Conservation (phyloP, 1,284 basidiomycete genomes). For the Cryptococcus maquisensis region DNA sequence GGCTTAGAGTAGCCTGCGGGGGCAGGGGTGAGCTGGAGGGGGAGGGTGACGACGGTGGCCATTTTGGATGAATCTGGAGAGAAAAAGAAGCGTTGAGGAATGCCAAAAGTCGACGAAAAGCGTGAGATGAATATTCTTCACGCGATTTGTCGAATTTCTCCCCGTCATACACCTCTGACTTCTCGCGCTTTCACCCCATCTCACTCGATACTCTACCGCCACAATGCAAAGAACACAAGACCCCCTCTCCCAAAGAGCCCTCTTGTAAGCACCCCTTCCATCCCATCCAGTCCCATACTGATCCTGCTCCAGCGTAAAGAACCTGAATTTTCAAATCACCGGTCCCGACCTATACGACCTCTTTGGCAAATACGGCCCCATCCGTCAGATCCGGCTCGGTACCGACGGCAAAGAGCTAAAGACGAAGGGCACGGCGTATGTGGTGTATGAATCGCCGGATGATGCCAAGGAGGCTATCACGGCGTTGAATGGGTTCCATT, state of each 20-base stretch:
- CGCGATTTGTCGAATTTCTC: neutral
- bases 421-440: constrained; percentile 93
- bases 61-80: constrained; percentile 20
- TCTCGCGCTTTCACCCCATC: neutral
- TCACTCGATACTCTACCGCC: neutral
- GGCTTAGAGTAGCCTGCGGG: constrained; percentile 46
- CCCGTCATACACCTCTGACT: neutral
- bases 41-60: constrained; percentile 45
- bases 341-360: constrained; percentile 94
- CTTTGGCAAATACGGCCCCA: constrained; percentile 94
- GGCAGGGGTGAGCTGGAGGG: constrained; percentile 43
- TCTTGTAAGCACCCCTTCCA: constrained; percentile 37
- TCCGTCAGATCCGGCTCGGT: constrained; percentile 91
- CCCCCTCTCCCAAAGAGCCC: constrained; percentile 38
- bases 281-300: neutral
- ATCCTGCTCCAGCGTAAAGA: constrained; percentile 38
- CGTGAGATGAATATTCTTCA: neutral
- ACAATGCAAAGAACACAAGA: constrained; percentile 35
- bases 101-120: neutral
- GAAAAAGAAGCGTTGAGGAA: neutral
- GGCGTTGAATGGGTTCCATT: constrained; percentile 94
- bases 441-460: constrained; percentile 55
- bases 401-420: constrained; percentile 67
- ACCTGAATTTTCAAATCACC: constrained; percentile 76
- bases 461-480: constrained; percentile 94